Base-by-base conservation (phyloP, 495 filamentous ascomycete species). In the Tetracladium marchalianum region DNA sequence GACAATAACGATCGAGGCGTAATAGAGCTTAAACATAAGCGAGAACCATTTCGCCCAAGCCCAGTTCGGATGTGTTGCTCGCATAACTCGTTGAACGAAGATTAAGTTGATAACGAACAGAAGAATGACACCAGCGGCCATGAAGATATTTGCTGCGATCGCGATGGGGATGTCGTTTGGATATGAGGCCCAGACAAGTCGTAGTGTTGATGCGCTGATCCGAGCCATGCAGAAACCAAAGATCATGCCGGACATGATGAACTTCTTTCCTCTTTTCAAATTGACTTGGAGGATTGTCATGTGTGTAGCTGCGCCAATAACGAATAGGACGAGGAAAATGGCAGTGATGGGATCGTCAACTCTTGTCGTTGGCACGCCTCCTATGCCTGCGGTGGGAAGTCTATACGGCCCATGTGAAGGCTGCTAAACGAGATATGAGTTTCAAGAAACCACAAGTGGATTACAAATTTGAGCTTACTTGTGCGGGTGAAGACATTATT, bases 21-120 rank as follows among this genome's bases (percentile, higher is more conserved):
- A 84, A 12, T 88, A 59, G 4, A 59, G 56, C 48, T 69, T 68
- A 56, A 90, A 84, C 17, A 62, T 45, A 11, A 59, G 44, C 0
- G 63, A 64, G 24, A 77, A 62, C 18, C 61, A 43, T 6, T 58
- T 69, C 40, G 76, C 69, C 83, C 83, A 87, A 27, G 87, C 86
- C 39, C 86, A 59, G 2, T 62, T 57, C 0, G 87, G 89, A 46
- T 90, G 83, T 11, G 74, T 74, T 2, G 81, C 84, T 24, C 89
- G 72, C 8, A 90, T 52, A 24, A 94, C 76, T 22, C 90, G 78
- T 59, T 90, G 85, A 0, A 82, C 67, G 58, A 87, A 84, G 54
- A 92, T 68, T 24, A 95, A 64, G 60, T 95, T 92, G 58, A 86
- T 62, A 46, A 95, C 63, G 62, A 84, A 93, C n/a, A 94, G 63